Evolutionary conservation across 2,329 filamentous ascomycete species (phyloP).

Genomic region (Phyllosticta capitalensis): DNA sequence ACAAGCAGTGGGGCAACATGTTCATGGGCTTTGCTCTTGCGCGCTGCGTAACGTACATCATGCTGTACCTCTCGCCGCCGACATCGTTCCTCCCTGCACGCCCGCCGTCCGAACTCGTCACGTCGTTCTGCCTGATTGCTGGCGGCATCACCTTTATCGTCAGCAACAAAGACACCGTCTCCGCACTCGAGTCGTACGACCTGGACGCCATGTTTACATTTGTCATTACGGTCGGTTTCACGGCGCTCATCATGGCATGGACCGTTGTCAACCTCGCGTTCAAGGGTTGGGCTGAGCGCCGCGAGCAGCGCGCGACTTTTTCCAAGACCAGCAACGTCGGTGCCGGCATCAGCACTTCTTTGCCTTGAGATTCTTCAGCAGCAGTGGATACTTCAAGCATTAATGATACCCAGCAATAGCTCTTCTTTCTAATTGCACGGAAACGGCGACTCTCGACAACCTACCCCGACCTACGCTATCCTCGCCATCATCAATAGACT

Average conservation of each 20-base stretch:
- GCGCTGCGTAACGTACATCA: constrained; percentile 67
- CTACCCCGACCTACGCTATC: neutral
- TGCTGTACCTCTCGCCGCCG: constrained; percentile 72
- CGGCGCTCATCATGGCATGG: constrained; percentile 79
- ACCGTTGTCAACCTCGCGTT: constrained; percentile 66
- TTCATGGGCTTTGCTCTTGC: constrained; percentile 73
- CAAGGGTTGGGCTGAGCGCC: constrained; percentile 68
- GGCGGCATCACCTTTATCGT: constrained; percentile 91
- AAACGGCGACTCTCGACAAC: neutral
- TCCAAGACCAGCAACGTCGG: neutral
- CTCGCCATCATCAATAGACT: neutral
- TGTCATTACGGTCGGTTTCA: constrained; percentile 76
- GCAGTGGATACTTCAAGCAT: neutral
- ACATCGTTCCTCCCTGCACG: constrained; percentile 70
- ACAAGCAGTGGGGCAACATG: constrained; percentile 86
- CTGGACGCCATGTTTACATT: constrained; percentile 91
- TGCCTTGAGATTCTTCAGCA: neutral
- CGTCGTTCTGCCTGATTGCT: constrained; percentile 75
- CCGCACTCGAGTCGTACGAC: constrained; percentile 64
- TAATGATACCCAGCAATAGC: constrained; percentile 3
- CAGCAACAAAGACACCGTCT: constrained; percentile 68
- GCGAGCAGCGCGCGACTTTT: constrained; percentile 19
- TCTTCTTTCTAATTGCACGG: neutral
- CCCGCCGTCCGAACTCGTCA: constrained; percentile 82
- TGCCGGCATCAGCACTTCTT: neutral